Evolutionary conservation across 768 basidiomycete genomes (phyloP), one percentile per base, ranked within the genome.

Genomic region (Russula griseocarnosa): DNA sequence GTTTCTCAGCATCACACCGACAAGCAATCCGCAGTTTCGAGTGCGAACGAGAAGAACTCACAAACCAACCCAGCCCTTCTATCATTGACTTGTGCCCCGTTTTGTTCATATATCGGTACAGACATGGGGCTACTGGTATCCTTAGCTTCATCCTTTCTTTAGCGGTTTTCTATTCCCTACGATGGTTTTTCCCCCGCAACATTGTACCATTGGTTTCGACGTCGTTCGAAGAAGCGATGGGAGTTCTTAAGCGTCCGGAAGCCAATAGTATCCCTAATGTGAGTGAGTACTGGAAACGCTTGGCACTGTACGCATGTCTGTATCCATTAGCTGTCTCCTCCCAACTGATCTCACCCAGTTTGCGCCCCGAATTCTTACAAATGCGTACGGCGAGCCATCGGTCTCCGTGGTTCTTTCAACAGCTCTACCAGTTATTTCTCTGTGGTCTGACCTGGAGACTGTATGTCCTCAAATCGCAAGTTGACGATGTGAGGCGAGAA

Each of bases 361-460:
- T 53, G 8, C 14, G 1, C 5, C 13, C 18, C 9, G 24, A n/a
- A 9, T 18, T 54, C 22, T 3, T 28, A 3, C 26, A 18, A 8
- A 24, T 60, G 38, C 58, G 58, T 8, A 55, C 38, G 1, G 53
- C 49, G 28, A 65, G 54, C 24, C 20, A 65, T n/a, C 38, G 36
- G 5, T 30, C 58, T 16, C 53, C 28, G 1, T 8, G 58, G 8
- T 22, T 55, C 1, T 28, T 30, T 26, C 46, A 49, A 6, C 63
- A 65, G n/a, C 1, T 64, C 16, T 11, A 30, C 28, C 58, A 55
- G n/a, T 36, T 51, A 4, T 4, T 60, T 26, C 18, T 58, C 4
- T 44, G 28, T 6, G 53, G 63, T 16, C 38, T 55, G n/a, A 59
- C 26, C 3, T 60, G 52, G 36, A 54, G 20, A 28, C 58, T 65